A percentile compares a stretch with the other conserved stretches of the same genome.
phyloP scores from a whole-genome alignment of 306 rosid genomes.

The Vigna trinervia region DNA sequence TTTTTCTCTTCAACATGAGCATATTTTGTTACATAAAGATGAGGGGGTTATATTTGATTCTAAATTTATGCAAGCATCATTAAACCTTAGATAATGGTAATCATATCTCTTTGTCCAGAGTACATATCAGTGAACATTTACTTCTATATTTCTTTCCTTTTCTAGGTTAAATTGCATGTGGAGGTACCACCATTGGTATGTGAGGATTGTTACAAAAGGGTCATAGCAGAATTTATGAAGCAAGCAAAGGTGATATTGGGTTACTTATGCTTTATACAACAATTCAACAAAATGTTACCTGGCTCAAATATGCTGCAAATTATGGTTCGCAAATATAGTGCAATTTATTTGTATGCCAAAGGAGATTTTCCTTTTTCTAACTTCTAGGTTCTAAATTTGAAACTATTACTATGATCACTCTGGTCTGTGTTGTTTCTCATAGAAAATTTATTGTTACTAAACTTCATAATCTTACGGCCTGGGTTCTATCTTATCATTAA shows the following conservation, averaged over 20 bases:
- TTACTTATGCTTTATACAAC: slow-evolving; percentile 6
- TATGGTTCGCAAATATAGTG: slow-evolving; percentile 2
- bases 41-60: background rate
- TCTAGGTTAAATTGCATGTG: slow-evolving; percentile 83
- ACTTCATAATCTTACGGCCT: slow-evolving; percentile 13
- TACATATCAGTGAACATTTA: slow-evolving; percentile 2
- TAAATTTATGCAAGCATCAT: slow-evolving; percentile 17
- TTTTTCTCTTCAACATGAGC: background rate
- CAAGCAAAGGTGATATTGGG: slow-evolving; percentile 66
- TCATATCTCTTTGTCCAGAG: too few relatives aligned
- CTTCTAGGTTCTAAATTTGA: background rate
- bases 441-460: slow-evolving; percentile 13
- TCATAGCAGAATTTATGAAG: slow-evolving; percentile 77
- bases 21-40: background rate
- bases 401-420: background rate
- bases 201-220: slow-evolving; percentile 76
- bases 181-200: slow-evolving; percentile 85
- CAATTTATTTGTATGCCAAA: slow-evolving; percentile 21
- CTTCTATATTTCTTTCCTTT: slow-evolving; percentile 34
- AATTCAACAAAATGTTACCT: background rate
- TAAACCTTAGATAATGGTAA: too few relatives aligned
- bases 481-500: slow-evolving; percentile 3
- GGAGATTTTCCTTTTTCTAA: background rate
- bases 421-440: background rate
- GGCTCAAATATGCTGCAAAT: background rate